Conservation (phyloP, 2,329 filamentous ascomycete genomes). For the Botrytis pseudocinerea region DNA sequence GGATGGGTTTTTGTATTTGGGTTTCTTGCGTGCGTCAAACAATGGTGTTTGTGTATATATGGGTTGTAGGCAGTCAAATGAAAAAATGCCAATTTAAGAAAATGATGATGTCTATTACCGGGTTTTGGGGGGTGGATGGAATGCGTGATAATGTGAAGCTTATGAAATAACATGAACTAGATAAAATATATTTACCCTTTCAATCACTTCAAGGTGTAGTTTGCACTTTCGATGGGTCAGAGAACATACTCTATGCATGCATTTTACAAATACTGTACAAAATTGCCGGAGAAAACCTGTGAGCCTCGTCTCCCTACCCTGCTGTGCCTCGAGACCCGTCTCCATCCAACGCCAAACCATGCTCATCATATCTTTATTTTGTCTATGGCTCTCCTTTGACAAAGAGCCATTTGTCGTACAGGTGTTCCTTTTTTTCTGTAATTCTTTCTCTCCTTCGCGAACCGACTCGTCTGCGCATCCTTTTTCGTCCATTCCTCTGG, state of each 20-base stretch:
- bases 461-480: slow-evolving; percentile 2
- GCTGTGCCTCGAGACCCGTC: slow-evolving; percentile 25
- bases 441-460: too few species aligned
- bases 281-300: slow-evolving; percentile 13
- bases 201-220: too few species aligned
- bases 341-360: slow-evolving; percentile 37
- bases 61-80: slow-evolving; percentile 37
- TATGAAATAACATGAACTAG: background rate
- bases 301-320: slow-evolving; percentile 15
- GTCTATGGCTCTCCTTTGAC: background rate
- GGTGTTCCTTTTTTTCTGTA: background rate
- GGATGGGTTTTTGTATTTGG: slow-evolving; percentile 29
- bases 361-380: slow-evolving; percentile 26
- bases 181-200: background rate
- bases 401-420: background rate
- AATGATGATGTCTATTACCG: background rate
- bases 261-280: slow-evolving; percentile 27
- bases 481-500: background rate
- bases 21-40: slow-evolving; percentile 31
- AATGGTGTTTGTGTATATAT: slow-evolving; percentile 42
- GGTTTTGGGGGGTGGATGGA: background rate
- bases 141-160: background rate
- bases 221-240: background rate
- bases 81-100: slow-evolving; percentile 29
- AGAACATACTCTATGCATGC: slow-evolving; percentile 27